These are phyloP conservation scores for Aureobasidium sp. DNA, from an alignment of 2,329 filamentous ascomycete species.

Conservation along the genomic window DNA sequence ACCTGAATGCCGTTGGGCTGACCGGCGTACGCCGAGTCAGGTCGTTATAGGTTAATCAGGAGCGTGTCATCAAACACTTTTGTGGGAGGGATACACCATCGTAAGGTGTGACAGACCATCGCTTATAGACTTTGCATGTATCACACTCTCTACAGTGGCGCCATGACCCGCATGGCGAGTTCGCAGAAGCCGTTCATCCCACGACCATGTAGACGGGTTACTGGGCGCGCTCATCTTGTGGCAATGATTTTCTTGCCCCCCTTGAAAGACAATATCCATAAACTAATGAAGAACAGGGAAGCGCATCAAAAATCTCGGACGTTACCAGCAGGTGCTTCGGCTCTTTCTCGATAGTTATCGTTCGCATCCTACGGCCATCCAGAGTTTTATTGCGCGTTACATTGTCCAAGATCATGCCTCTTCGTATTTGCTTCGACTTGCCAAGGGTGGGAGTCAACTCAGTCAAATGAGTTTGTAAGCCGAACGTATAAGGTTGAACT, in stretches of 20 bases:
- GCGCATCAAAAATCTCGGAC: neutral
- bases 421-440: neutral
- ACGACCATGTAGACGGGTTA: too few relatives aligned
- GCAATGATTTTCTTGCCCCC: neutral
- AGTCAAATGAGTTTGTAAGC: neutral
- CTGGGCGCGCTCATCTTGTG: neutral
- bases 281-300: neutral
- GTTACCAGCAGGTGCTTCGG: neutral
- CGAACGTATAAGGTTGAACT: neutral
- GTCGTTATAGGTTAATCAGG: neutral
- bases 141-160: constrained; percentile 1
- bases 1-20: neutral
- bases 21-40: neutral
- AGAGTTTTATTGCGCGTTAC: neutral
- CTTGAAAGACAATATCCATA: neutral
- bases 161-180: neutral
- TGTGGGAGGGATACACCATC: neutral
- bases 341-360: neutral
- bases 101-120: neutral
- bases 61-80: neutral
- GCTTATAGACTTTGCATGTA: constrained; percentile 7
- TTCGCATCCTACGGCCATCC: neutral
- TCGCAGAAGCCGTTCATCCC: neutral
- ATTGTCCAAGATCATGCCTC: neutral
- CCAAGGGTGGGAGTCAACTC: neutral